phyloP scores from a whole-genome alignment of 1,284 basidiomycete genomes.

The Cutaneotrichosporon curvatum region DNA sequence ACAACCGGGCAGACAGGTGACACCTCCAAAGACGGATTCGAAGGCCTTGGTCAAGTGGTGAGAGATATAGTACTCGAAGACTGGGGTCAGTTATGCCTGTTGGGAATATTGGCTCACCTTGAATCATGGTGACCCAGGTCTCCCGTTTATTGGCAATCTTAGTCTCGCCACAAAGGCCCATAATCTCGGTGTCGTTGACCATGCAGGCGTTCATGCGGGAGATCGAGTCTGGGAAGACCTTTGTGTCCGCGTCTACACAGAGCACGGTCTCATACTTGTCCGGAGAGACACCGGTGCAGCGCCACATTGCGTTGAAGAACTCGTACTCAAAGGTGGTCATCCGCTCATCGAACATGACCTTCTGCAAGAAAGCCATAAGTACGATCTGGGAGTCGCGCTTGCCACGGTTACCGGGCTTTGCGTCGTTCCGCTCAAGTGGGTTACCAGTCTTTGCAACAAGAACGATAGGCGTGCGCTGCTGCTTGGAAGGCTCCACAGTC shows the following conservation, averaged over 20 bases:
- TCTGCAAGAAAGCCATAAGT: constrained; percentile 94
- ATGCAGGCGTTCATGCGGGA: constrained; percentile 89
- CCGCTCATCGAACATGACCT: constrained; percentile 98
- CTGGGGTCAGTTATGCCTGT: constrained; percentile 45
- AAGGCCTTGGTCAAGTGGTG: constrained; percentile 99
- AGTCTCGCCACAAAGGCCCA: constrained; percentile 98
- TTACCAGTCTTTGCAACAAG: constrained; percentile 93
- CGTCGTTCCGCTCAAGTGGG: constrained; percentile 73
- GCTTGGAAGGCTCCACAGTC: constrained; percentile 86
- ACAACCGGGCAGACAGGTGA: constrained; percentile 97
- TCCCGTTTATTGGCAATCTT: constrained; percentile 98
- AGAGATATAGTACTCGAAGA: constrained; percentile 99
- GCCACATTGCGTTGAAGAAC: constrained; percentile 96
- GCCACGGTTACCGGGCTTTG: constrained; percentile 96
- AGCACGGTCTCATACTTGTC: constrained; percentile 94
- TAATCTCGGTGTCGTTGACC: constrained; percentile 92
- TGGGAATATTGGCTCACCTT: constrained; percentile 53
- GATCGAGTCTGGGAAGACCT: constrained; percentile 90
- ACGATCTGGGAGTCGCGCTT: constrained; percentile 98
- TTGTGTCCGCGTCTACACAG: constrained; percentile 98
- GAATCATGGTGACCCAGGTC: constrained; percentile 95
- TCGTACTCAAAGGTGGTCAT: constrained; percentile 99
- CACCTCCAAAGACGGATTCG: constrained; percentile 98
- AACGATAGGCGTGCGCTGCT: constrained; percentile 92
- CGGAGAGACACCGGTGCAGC: constrained; percentile 88